Evolutionary conservation across 345 rosid species (phyloP).

Genomic region (Sapria himalayana): DNA sequence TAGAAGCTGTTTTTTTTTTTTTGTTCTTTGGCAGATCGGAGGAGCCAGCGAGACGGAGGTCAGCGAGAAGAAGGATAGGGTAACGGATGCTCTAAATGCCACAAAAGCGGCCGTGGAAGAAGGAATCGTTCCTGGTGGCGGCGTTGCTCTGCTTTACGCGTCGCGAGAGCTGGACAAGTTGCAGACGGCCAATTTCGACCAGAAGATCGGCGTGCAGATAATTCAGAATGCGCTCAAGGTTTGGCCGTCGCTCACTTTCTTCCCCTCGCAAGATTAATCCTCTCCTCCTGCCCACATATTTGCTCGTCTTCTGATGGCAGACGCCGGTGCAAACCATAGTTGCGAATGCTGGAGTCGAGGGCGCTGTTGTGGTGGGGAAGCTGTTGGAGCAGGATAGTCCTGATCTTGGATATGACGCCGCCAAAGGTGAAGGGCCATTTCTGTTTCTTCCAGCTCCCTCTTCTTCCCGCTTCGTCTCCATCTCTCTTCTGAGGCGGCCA

Average conservation of each 20-base stretch:
- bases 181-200: slow-evolving; percentile 75
- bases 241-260: slow-evolving; percentile 1
- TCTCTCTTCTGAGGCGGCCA: neutral
- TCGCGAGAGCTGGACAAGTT: slow-evolving; percentile 70
- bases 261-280: neutral
- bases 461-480: neutral
- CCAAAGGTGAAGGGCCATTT: slow-evolving; percentile 52
- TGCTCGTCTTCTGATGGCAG: slow-evolving; percentile 18
- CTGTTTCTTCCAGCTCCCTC: neutral
- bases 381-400: slow-evolving; percentile 67
- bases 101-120: slow-evolving; percentile 98
- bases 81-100: slow-evolving; percentile 89
- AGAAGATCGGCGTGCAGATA: slow-evolving; percentile 83
- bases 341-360: slow-evolving; percentile 82
- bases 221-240: slow-evolving; percentile 96
- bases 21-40: slow-evolving; percentile 43
- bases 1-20: slow-evolving; percentile 4
- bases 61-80: slow-evolving; percentile 83
- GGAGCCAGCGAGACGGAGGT: slow-evolving; percentile 98
- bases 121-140: slow-evolving; percentile 98
- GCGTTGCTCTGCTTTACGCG: slow-evolving; percentile 86
- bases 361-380: slow-evolving; percentile 89
- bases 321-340: slow-evolving; percentile 72
- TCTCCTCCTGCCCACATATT: neutral
- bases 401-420: slow-evolving; percentile 92